Evolutionary conservation across 768 basidiomycete species (phyloP), one percentile per base, ranked within the genome.

Genomic region (Trametes coccinea): DNA sequence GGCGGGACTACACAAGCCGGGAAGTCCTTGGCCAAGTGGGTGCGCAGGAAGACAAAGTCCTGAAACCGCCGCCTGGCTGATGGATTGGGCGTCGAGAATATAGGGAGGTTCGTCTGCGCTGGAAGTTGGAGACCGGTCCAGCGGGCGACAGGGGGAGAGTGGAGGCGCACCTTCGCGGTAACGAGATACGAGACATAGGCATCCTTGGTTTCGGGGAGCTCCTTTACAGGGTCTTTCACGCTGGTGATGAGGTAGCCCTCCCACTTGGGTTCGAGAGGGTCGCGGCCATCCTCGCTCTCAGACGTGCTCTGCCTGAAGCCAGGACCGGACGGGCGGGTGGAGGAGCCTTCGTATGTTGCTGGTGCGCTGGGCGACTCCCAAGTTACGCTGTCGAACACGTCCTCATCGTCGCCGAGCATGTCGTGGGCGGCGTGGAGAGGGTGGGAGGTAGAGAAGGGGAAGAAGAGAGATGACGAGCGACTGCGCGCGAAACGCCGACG

Each of bases 1-100:
- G 93, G 92, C 30, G 97, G 95, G 0, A 98, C 93, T n/a, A 99
- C 95, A 69, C 95, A 96, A 58, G 97, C 97, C 3, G 95, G 94
- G 70, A 98, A 99, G 75, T 95, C 90, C 77, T 87, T 88, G 10
- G 86, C 84, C 29, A 99, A 84, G 68, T 96, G 86, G 48, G 96
- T 88, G 60, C 92, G 81, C 49, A 99, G 79, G 72, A 98, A 98
- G 40, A 92, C 91, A 75, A 99, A 99, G 76, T 99, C 97, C 70
- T 95, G 93, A 76, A 96, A 99, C 34, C 97, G 87, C 60, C 97
- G 83, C 52, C 97, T 86, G 14, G 90, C 80, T 2, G 87, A 86
- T 1, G 92, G 90, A 61, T 79, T 90, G 5, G 81, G 78, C 4
- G 84, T 82, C 2, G 90, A 88, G 81, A 92, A 98, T 73, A 89